phyloP scores from a whole-genome alignment of 176 grass and related monocot species.

The maize (Zea mays) region DNA sequence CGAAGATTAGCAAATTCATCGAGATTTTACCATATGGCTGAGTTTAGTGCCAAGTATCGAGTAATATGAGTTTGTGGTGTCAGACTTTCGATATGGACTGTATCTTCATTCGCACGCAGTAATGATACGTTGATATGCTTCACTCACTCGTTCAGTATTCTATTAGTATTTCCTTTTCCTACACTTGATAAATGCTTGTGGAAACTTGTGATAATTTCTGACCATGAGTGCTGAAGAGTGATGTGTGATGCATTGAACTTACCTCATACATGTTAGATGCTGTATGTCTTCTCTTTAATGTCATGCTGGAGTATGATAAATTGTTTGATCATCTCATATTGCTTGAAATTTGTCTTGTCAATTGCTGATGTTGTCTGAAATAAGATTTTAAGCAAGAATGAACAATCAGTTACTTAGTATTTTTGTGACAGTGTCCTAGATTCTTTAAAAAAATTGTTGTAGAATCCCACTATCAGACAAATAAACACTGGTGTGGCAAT shows the following conservation, averaged over 20 bases:
- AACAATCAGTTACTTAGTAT: not conserved
- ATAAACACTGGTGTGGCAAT: not conserved
- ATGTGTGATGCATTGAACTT: not conserved
- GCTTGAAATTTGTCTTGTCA: not conserved
- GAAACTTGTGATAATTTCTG: not conserved
- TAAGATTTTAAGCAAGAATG: conserved; percentile 9
- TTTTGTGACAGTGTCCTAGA: not conserved
- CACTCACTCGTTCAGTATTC: not conserved
- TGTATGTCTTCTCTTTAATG: not conserved
- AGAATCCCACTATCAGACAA: not conserved
- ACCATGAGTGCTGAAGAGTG: not conserved
- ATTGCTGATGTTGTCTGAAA: not conserved
- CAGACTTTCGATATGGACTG: conserved; percentile 20
- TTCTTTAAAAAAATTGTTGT: not conserved
- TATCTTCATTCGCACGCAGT: too few species aligned
- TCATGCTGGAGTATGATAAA: not conserved
- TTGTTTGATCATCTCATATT: not conserved
- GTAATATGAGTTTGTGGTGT: conserved; percentile 20
- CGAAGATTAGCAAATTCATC: conserved; percentile 22
- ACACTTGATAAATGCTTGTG: not conserved
- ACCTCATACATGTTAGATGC: not conserved
- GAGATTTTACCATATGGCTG: conserved; percentile 11
- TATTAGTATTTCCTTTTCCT: not conserved
- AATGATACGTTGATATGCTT: not conserved
- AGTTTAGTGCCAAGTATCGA: conserved; percentile 39